These are phyloP conservation scores for Starmerella floricola DNA, from an alignment of 805 yeast genomes.

Conservation along the genomic window DNA sequence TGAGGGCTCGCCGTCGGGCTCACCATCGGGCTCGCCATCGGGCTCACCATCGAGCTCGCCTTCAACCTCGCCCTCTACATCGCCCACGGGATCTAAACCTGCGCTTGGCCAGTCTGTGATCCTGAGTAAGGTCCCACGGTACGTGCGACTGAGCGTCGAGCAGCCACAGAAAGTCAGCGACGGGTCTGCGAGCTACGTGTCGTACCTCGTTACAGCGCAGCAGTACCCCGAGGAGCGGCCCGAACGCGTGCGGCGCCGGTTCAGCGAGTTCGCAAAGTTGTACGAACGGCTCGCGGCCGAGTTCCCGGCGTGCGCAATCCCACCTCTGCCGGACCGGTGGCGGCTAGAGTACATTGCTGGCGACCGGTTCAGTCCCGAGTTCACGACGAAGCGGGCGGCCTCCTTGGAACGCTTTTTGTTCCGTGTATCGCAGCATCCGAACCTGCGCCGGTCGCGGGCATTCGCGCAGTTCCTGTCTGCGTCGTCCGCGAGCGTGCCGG, in stretches of 20 bases:
- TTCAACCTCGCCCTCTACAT: background rate
- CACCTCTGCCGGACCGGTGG: constrained; percentile 89
- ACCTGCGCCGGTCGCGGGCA: constrained; percentile 54
- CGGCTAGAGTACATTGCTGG: constrained; percentile 87
- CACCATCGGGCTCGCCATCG: background rate
- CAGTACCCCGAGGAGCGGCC: constrained; percentile 21
- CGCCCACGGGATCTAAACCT: too few relatives aligned
- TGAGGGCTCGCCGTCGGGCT: background rate
- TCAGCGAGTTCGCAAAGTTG: constrained; percentile 72
- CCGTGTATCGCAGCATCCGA: constrained; percentile 64
- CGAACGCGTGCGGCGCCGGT: constrained; percentile 56
- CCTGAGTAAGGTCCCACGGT: constrained; percentile 13
- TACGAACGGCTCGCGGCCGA: constrained; percentile 65
- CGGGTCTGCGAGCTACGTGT: constrained; percentile 42
- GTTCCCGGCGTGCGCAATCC: constrained; percentile 74
- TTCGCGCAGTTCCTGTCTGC: constrained; percentile 55
- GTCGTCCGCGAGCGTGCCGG: background rate
- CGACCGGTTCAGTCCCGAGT: constrained; percentile 75
- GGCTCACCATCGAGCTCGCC: background rate
- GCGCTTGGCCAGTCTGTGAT: constrained; percentile 7
- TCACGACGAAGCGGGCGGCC: constrained; percentile 69
- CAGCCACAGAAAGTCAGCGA: constrained; percentile 24
- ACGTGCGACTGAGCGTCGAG: constrained; percentile 14
- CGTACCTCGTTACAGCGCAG: constrained; percentile 53
- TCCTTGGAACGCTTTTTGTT: constrained; percentile 66